A percentile compares a stretch with the other conserved stretches of the same genome.
Evolutionary conservation across 1,284 basidiomycete species (phyloP).

Genomic region (Ganoderma resinaceum): DNA sequence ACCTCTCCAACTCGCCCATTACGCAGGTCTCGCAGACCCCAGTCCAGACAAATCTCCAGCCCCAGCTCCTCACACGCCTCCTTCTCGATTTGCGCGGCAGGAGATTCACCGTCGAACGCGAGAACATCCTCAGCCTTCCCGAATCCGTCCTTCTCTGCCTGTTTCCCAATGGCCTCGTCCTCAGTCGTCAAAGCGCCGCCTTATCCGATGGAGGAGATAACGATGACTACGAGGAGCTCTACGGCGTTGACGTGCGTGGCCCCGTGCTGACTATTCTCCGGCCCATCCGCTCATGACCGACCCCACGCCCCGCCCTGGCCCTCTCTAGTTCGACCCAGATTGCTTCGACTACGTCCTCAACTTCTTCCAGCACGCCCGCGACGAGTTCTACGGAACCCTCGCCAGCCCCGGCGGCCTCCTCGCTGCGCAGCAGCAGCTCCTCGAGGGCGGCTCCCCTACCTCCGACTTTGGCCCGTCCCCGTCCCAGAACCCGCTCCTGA

Average conservation of each 20-base stretch:
- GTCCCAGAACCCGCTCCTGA: slow-evolving; percentile 89
- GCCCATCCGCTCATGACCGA: not conserved
- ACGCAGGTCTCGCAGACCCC: slow-evolving; percentile 85
- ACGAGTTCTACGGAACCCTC: slow-evolving; percentile 91
- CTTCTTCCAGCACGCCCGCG: slow-evolving; percentile 90
- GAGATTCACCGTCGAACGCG: slow-evolving; percentile 95
- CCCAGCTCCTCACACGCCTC: slow-evolving; percentile 85
- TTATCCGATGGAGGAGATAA: slow-evolving; percentile 78
- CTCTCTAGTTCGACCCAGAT: slow-evolving; percentile 91
- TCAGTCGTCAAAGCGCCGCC: slow-evolving; percentile 85
- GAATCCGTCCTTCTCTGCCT: slow-evolving; percentile 97
- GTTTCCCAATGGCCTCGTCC: slow-evolving; percentile 96
- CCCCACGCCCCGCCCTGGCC: not conserved
- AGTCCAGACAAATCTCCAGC: slow-evolving; percentile 76
- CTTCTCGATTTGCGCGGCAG: slow-evolving; percentile 92
- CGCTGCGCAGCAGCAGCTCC: slow-evolving; percentile 80
- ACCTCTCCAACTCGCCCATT: slow-evolving; percentile 78
- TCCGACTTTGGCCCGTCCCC: slow-evolving; percentile 69
- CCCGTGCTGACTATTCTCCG: slow-evolving; percentile 12
- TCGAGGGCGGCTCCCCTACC: slow-evolving; percentile 62
- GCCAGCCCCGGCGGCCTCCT: slow-evolving; percentile 73
- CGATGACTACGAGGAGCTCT: slow-evolving; percentile 93
- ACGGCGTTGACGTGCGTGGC: slow-evolving; percentile 90
- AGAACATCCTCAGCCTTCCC: slow-evolving; percentile 98
- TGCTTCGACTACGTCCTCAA: slow-evolving; percentile 94